Evolutionary conservation across 495 filamentous ascomycete species (phyloP).

Genomic region (Melanomma pulvis-pyrius): DNA sequence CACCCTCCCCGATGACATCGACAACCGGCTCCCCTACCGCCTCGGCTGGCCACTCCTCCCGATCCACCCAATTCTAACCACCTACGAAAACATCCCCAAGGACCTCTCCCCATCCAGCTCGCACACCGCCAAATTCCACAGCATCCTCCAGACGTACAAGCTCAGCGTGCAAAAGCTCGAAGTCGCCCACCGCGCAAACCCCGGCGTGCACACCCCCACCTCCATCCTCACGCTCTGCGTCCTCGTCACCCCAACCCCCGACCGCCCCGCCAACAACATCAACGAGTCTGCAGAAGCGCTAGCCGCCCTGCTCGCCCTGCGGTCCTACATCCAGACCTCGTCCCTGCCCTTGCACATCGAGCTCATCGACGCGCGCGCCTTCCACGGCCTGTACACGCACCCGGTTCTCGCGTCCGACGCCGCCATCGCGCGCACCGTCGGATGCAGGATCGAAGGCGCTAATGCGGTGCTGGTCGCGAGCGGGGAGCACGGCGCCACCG

Average conservation of each 20-base stretch:
- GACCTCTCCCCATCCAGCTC: background rate
- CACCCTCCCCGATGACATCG: constrained; percentile 2
- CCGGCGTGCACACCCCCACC: background rate
- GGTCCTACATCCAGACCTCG: background rate
- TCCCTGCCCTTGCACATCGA: constrained; percentile 5
- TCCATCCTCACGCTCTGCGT: constrained; percentile 8
- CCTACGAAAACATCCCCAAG: background rate
- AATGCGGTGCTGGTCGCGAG: background rate
- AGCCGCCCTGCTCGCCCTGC: background rate
- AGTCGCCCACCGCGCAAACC: constrained; percentile 5
- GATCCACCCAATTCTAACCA: constrained; percentile 5
- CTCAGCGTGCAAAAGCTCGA: background rate
- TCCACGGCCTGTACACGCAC: constrained; percentile 3
- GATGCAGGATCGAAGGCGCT: background rate
- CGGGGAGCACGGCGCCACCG: background rate
- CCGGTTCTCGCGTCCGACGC: background rate
- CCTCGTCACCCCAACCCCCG: background rate
- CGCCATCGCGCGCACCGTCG: background rate
- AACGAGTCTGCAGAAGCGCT: background rate
- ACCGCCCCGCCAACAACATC: background rate
- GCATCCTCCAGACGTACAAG: background rate
- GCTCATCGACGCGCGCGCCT: constrained; percentile 7
- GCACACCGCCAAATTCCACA: background rate
- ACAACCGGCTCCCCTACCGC: constrained; percentile 12
- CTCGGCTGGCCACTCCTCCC: constrained; percentile 20